A percentile compares a stretch with the other conserved stretches of the same genome.
Evolutionary conservation across 1,284 basidiomycete species (phyloP).

Genomic region (Ustilago nuda): DNA sequence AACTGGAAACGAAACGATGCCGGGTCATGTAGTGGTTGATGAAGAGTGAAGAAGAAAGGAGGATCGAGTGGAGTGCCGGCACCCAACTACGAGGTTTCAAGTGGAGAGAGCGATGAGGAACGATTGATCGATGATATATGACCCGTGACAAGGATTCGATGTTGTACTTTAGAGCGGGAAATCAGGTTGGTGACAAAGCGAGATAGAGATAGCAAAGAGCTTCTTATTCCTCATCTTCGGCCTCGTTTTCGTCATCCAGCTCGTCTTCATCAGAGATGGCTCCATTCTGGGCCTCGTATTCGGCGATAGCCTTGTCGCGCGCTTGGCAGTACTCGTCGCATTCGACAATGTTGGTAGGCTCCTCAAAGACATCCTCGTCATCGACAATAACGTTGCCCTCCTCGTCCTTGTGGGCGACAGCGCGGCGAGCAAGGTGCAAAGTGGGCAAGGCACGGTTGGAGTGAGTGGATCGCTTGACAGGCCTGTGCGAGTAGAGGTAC

Average conservation of each 20-base stretch:
- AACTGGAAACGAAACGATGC: slow-evolving; percentile 12
- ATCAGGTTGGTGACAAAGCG: background rate
- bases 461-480: slow-evolving; percentile 37
- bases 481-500: slow-evolving; percentile 49
- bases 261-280: slow-evolving; percentile 41
- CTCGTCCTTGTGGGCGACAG: slow-evolving; percentile 45
- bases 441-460: slow-evolving; percentile 52
- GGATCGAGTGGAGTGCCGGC: slow-evolving; percentile 23
- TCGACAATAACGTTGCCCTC: slow-evolving; percentile 49
- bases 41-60: slow-evolving; percentile 4
- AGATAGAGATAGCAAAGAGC: background rate
- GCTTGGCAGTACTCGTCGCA: slow-evolving; percentile 51
- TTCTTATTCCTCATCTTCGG: slow-evolving; percentile 25
- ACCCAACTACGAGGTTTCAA: slow-evolving; percentile 34
- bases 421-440: slow-evolving; percentile 35
- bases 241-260: slow-evolving; percentile 37
- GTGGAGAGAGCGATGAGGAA: background rate
- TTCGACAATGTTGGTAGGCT: slow-evolving; percentile 35
- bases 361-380: slow-evolving; percentile 46
- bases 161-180: background rate
- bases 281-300: slow-evolving; percentile 38
- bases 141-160: slow-evolving; percentile 30
- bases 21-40: slow-evolving; percentile 9
- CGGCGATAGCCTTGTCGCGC: slow-evolving; percentile 43
- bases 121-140: slow-evolving; percentile 21